Percentiles rank a stretch among this genome's conserved stretches.
Evolutionary conservation across 495 filamentous ascomycete species (phyloP).

Genomic region (Amorphotheca resinae): DNA sequence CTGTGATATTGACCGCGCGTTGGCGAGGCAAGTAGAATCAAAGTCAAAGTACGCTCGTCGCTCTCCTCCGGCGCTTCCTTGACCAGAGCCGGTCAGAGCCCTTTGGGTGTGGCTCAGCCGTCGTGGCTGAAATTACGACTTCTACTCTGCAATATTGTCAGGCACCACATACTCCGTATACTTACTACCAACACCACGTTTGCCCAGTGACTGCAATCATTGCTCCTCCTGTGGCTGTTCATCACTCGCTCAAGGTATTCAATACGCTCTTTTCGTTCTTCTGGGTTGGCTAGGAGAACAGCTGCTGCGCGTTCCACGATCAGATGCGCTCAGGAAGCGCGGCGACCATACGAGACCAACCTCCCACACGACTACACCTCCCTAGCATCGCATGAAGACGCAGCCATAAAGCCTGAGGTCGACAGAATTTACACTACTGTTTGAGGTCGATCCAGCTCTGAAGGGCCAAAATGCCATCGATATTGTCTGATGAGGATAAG

Average conservation of each 20-base stretch:
- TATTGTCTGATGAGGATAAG: conserved; percentile 83
- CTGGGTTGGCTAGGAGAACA: neutral
- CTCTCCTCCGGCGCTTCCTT: neutral
- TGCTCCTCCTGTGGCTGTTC: neutral
- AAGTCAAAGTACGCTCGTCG: too few species aligned
- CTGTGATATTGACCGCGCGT: neutral
- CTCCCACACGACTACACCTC: conserved; percentile 17
- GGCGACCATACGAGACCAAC: conserved; percentile 13
- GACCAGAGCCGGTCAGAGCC: too few species aligned
- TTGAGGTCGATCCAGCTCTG: neutral
- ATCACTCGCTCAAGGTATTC: neutral
- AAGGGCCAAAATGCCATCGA: conserved; percentile 60
- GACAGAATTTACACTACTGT: neutral
- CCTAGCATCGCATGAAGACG: conserved; percentile 7
- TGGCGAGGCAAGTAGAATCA: neutral
- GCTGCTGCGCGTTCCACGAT: neutral
- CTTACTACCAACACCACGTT: neutral
- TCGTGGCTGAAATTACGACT: neutral
- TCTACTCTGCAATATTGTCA: neutral
- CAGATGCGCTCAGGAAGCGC: conserved; percentile 16
- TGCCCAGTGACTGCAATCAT: neutral
- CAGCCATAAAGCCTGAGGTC: conserved; percentile 7
- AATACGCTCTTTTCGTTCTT: too few species aligned
- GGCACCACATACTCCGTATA: neutral
- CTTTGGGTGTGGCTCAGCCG: neutral